These are phyloP conservation scores for Rhizophagus prolifer DNA, from an alignment of 192 early-diverging fungal genomes.

Conservation along the genomic window DNA sequence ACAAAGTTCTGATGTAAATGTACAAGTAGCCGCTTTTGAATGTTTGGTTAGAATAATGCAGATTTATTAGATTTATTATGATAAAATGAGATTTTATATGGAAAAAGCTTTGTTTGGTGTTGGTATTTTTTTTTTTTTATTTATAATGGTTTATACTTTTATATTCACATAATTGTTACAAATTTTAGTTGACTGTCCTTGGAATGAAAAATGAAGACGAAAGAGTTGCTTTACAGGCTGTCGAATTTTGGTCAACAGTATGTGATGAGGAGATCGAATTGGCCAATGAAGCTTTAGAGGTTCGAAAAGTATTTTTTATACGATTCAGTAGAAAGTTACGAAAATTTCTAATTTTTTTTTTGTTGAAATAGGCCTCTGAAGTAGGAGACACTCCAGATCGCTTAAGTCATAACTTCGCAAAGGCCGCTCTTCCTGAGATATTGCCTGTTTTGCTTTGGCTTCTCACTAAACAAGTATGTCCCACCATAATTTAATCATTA, in stretches of 20 bases:
- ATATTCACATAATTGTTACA: no score
- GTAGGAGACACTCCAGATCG: conserved; percentile 49
- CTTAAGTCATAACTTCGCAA: conserved; percentile 74
- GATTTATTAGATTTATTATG: conserved; percentile 96
- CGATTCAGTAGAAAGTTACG: neutral
- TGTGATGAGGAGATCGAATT: conserved; percentile 93
- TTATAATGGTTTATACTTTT: neutral
- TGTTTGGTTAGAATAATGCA: conserved; percentile 97
- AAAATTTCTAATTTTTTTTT: neutral
- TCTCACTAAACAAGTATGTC: conserved; percentile 78
- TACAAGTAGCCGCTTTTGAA: conserved; percentile 90
- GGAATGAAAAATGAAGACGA: conserved; percentile 91
- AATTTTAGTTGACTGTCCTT: conserved; percentile 72
- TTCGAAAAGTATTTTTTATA: conserved; percentile 25
- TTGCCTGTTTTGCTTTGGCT: conserved; percentile 82
- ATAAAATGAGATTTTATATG: conserved; percentile 96
- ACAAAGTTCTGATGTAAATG: conserved; percentile 67
- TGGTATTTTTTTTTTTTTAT: conserved; percentile 36
- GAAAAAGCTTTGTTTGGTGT: conserved; percentile 91
- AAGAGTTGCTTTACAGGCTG: conserved; percentile 91
- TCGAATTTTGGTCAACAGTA: conserved; percentile 99
- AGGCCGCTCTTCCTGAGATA: conserved; percentile 73
- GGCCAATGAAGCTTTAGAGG: conserved; percentile 60
- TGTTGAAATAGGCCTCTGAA: conserved; percentile 43
- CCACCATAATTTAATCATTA: conserved; percentile 2